A percentile compares a stretch with the other conserved stretches of the same genome.
phyloP scores from a whole-genome alignment of 2,329 filamentous ascomycete genomes.

The Colletotrichum destructivum region DNA sequence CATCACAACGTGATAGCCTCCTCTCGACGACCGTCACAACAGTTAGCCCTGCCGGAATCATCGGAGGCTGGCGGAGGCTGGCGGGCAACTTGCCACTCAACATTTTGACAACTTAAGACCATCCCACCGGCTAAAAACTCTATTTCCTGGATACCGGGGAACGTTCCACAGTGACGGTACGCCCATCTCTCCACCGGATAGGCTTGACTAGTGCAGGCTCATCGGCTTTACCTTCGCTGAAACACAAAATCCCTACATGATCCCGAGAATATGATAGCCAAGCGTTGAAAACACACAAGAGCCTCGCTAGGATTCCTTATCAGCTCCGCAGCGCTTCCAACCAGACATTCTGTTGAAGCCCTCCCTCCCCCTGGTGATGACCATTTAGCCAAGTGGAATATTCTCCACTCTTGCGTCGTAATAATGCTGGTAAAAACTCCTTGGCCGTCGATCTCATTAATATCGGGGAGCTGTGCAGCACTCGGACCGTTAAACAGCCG shows the following conservation, averaged over 20 bases:
- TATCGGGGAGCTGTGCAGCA: too few species aligned
- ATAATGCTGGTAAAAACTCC: too few species aligned
- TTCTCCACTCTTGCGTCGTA: too few species aligned
- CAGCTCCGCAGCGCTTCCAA: background rate
- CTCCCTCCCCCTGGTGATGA: too few species aligned
- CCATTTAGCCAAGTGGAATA: too few species aligned
- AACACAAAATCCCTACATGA: background rate
- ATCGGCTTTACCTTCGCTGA: background rate
- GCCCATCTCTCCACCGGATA: background rate
- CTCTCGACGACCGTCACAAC: background rate
- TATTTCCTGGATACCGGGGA: background rate
- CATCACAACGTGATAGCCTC: background rate
- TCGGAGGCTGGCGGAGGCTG: background rate
- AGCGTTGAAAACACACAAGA: background rate
- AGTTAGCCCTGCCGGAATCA: background rate
- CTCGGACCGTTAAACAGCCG: too few species aligned
- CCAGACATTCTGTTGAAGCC: background rate
- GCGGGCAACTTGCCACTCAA: background rate
- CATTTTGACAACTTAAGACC: background rate
- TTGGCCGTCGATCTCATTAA: too few species aligned
- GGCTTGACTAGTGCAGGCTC: constrained; percentile 2
- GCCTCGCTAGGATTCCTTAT: background rate
- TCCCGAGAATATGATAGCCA: too few species aligned
- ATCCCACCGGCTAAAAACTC: background rate
- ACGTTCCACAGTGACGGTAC: background rate